phyloP scores from a whole-genome alignment of 345 rosid genomes.

The Hibiscus tridactylites region DNA sequence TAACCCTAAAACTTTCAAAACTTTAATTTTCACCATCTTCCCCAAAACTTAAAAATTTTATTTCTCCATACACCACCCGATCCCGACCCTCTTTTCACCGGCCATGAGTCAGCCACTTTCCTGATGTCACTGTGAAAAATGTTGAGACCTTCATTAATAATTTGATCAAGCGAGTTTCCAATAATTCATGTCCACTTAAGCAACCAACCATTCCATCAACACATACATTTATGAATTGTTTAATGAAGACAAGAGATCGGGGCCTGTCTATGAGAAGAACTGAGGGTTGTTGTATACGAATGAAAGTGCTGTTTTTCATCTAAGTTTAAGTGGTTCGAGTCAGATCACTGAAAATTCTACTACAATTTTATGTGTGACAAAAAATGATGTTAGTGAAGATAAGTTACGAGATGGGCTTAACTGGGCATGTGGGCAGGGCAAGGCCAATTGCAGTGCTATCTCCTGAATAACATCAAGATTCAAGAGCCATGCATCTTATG shows the following conservation, averaged over 20 bases:
- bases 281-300: conserved; percentile 78
- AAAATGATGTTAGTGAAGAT: conserved; percentile 49
- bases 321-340: conserved; percentile 37
- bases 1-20: no score
- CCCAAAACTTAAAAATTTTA: no score
- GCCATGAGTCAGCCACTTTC: neutral
- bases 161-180: conserved; percentile 62
- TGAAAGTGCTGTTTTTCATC: conserved; percentile 62
- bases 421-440: conserved; percentile 98
- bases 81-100: no score
- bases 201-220: conserved; percentile 55
- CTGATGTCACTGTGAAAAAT: conserved; percentile 55
- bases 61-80: no score
- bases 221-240: conserved; percentile 82
- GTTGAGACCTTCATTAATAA: conserved; percentile 67
- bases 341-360: conserved; percentile 39
- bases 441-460: conserved; percentile 69
- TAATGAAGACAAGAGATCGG: conserved; percentile 74
- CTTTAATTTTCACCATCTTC: no score
- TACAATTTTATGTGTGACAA: conserved; percentile 61
- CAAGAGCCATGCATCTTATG: conserved; percentile 73
- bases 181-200: conserved; percentile 90
- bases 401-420: conserved; percentile 66
- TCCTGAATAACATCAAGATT: conserved; percentile 34
- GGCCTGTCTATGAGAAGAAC: conserved; percentile 67